A percentile compares a stretch with the other conserved stretches of the same genome.
phyloP scores from a whole-genome alignment of 371 early-diverging fungal species.

The Mucor saturninus region DNA sequence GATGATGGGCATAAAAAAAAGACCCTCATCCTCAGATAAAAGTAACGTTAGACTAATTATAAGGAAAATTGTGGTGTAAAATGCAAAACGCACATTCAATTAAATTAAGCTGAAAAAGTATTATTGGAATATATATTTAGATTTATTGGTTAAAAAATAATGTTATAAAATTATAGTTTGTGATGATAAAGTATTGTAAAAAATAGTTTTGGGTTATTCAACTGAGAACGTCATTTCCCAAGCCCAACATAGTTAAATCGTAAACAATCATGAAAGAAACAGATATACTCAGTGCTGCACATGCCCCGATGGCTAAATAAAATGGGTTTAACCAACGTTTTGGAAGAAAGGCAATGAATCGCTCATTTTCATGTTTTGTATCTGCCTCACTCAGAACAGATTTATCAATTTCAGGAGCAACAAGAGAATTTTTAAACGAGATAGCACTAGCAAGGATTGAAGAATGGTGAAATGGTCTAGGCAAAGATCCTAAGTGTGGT shows the following conservation, averaged over 20 bases:
- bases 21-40: no score
- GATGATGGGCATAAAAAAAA: no score
- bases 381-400: not conserved
- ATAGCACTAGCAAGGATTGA: constrained; percentile 24
- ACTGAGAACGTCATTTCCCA: constrained; percentile 38
- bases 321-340: constrained; percentile 40
- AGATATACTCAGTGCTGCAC: constrained; percentile 27
- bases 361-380: not conserved
- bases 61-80: no score
- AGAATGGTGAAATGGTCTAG: not conserved
- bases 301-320: constrained; percentile 36
- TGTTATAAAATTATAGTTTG: no score
- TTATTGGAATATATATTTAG: no score
- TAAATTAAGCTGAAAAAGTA: no score
- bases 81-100: no score
- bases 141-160: no score
- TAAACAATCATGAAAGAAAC: constrained; percentile 50
- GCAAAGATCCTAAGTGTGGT: constrained; percentile 6
- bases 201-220: not conserved
- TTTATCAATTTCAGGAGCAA: constrained; percentile 1
- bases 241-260: constrained; percentile 36
- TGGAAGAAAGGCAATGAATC: constrained; percentile 40
- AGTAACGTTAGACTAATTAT: no score
- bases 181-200: no score
- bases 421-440: constrained; percentile 19